Conservation (phyloP, 805 yeast species). For the Wickerhamomyces hampshirensis region DNA sequence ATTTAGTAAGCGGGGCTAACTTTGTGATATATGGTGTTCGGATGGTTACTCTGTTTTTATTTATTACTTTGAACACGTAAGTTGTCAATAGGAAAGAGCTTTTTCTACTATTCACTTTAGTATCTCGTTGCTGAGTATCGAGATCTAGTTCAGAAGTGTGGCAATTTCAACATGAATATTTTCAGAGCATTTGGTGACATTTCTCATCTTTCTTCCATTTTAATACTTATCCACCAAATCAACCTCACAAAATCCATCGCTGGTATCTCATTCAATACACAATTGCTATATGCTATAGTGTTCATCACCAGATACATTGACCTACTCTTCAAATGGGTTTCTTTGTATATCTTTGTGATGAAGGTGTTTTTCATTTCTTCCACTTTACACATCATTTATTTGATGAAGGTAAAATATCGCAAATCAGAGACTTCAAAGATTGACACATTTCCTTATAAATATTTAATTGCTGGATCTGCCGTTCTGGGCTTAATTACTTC, state of each 20-base stretch:
- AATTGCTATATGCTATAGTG: conserved; percentile 68
- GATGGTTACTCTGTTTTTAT: not conserved
- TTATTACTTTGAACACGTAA: not conserved
- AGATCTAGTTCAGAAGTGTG: no score
- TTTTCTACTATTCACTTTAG: no score
- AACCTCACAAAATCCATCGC: conserved; percentile 57
- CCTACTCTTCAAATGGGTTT: conserved; percentile 41
- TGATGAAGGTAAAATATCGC: conserved; percentile 61
- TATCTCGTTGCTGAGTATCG: no score
- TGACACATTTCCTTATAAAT: conserved; percentile 72
- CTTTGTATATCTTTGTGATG: conserved; percentile 75
- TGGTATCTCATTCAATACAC: conserved; percentile 90
- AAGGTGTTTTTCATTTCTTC: conserved; percentile 76
- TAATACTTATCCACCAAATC: conserved; percentile 71
- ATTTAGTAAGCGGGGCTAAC: no score
- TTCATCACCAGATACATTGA: conserved; percentile 65
- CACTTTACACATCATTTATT: conserved; percentile 66
- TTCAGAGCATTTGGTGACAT: conserved; percentile 62
- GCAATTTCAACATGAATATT: conserved; percentile 32
- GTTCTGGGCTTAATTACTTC: conserved; percentile 61
- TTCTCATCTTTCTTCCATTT: conserved; percentile 75
- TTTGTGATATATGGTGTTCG: no score
- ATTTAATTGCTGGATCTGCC: conserved; percentile 59
- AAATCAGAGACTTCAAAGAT: conserved; percentile 48
- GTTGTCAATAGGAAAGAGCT: no score